Evolutionary conservation across 345 rosid genomes (phyloP).

Genomic region (Carallia pectinifolia): DNA sequence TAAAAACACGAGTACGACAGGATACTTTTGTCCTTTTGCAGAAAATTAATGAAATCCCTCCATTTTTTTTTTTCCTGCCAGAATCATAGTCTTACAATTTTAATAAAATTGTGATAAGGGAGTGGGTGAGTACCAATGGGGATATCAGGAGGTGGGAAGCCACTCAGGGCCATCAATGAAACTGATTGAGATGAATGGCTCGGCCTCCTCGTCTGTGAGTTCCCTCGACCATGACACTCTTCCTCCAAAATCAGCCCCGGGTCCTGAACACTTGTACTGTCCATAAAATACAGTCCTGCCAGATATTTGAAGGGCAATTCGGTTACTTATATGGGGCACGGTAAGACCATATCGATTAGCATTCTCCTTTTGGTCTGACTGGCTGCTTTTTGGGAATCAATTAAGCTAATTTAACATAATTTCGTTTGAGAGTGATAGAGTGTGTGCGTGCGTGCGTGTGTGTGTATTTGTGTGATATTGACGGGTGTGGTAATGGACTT

Average conservation of each 20-base stretch:
- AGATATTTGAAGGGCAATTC: not conserved
- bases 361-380: too few relatives aligned
- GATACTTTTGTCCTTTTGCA: too few relatives aligned
- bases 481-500: too few relatives aligned
- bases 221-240: constrained; percentile 49
- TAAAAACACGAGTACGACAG: too few relatives aligned
- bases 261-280: constrained; percentile 47
- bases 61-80: not conserved
- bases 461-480: not conserved
- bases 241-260: constrained; percentile 41
- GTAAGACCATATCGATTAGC: too few relatives aligned
- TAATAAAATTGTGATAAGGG: not conserved
- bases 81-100: not conserved
- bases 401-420: not conserved
- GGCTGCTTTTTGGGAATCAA: not conserved
- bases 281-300: constrained; percentile 48
- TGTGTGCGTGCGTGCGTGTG: not conserved
- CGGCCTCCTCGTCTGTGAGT: constrained; percentile 34
- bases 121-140: not conserved
- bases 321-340: not conserved
- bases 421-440: not conserved
- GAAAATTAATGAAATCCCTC: not conserved
- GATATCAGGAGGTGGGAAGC: constrained; percentile 17
- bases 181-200: constrained; percentile 35
- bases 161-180: constrained; percentile 41